Percentiles rank a stretch among this genome's conserved stretches.
phyloP scores from a whole-genome alignment of 495 filamentous ascomycete species.

The Neurospora sublineolata region DNA sequence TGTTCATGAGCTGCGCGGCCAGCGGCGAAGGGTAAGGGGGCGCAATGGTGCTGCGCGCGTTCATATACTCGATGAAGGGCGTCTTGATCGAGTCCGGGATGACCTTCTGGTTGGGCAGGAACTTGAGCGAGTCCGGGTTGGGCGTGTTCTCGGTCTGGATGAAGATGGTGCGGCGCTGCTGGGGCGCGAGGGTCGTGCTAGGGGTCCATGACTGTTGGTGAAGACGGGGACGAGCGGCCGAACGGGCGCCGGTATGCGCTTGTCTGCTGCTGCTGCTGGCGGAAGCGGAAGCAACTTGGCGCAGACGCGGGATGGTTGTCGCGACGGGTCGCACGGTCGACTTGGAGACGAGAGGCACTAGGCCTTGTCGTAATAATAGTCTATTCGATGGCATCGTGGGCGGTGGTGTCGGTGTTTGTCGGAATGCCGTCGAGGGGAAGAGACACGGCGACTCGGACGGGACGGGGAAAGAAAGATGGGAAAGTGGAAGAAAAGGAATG shows the following conservation, averaged over 20 bases:
- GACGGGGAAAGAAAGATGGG: not conserved
- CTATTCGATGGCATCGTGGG: slow-evolving; percentile 15
- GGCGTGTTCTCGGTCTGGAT: slow-evolving; percentile 94
- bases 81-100: slow-evolving; percentile 60
- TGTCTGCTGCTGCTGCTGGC: slow-evolving; percentile 10
- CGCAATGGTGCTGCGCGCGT: slow-evolving; percentile 74
- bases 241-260: slow-evolving; percentile 7
- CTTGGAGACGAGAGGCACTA: slow-evolving; percentile 17
- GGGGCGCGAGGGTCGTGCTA: not conserved
- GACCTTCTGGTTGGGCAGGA: slow-evolving; percentile 75
- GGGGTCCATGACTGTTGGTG: slow-evolving; percentile 11
- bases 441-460: not conserved
- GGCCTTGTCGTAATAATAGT: slow-evolving; percentile 11
- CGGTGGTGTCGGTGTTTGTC: not conserved
- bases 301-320: slow-evolving; percentile 3
- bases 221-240: not conserved
- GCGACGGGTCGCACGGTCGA: slow-evolving; percentile 3
- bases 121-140: slow-evolving; percentile 87
- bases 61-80: slow-evolving; percentile 82
- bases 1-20: slow-evolving; percentile 75
- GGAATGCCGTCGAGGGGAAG: not conserved
- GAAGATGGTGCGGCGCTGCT: slow-evolving; percentile 63
- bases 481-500: not conserved
- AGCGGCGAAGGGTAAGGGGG: slow-evolving; percentile 89
- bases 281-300: slow-evolving; percentile 12